Percentiles rank a stretch among this genome's conserved stretches.
These are phyloP conservation scores for Pythium diclinum DNA, from an alignment of 352 stramenopile genomes.

Conservation along the genomic window DNA sequence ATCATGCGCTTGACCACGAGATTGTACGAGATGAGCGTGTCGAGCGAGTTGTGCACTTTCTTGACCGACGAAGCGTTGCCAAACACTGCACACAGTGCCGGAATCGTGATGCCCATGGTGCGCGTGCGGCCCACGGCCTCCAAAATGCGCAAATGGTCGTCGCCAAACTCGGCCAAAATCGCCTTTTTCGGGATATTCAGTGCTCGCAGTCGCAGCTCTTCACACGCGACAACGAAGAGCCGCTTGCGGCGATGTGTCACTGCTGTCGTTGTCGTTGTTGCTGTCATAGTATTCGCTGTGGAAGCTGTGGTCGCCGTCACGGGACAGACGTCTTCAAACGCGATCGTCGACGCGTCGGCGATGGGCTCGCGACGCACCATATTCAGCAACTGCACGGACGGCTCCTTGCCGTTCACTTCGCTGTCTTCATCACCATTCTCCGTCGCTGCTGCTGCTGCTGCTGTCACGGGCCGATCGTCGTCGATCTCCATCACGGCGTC, in stretches of 20 bases:
- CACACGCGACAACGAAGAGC: conserved; percentile 52
- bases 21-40: conserved; percentile 75
- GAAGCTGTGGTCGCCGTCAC: background rate
- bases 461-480: background rate
- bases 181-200: conserved; percentile 63
- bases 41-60: conserved; percentile 68
- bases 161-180: conserved; percentile 58
- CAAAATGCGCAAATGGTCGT: conserved; percentile 62
- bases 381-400: background rate
- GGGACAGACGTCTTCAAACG: conserved; percentile 18
- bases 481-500: background rate
- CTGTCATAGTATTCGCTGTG: background rate
- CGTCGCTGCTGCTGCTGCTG: conserved; percentile 7
- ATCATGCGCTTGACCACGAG: conserved; percentile 83
- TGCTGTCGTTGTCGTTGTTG: background rate
- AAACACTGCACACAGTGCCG: conserved; percentile 37
- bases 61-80: conserved; percentile 46
- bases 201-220: conserved; percentile 61
- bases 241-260: conserved; percentile 2
- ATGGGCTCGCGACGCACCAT: conserved; percentile 14
- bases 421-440: background rate
- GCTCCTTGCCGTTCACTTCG: background rate
- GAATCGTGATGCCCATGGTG: conserved; percentile 54
- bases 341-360: conserved; percentile 9
- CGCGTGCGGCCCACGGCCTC: conserved; percentile 55